Evolutionary conservation across 2,329 filamentous ascomycete species (phyloP), one percentile per base, ranked within the genome.

Genomic region (Colletotrichum filicis): DNA sequence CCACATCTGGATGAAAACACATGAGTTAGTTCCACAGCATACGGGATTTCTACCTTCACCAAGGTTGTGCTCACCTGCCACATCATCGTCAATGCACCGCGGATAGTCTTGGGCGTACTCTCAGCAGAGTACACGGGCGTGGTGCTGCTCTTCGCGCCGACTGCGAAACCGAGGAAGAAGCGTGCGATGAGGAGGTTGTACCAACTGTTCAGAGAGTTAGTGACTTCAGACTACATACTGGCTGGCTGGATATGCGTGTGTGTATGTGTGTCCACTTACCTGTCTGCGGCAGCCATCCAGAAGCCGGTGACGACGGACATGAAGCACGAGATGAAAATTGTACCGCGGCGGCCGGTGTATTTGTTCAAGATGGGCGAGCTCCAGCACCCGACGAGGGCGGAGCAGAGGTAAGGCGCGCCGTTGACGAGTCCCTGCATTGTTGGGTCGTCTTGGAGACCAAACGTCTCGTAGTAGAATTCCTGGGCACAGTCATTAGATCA

Each of bases 311-410:
- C n/a, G 84, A 82, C 79, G 82, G 89, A 89, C 72, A 82, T 85
- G 65, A 87, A 84, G 71, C 90, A 91, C 2, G 90, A 90, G 67
- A 92, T 85, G 78, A 92, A 92, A 64, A 92, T 91, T 4, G 90
- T 92, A 32, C 91, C 90, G 1, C 91, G 86, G 42, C 91, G 88
- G 6, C 91, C 91, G 67, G 91, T 89, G 77, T 83, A 87, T 71
- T 89, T 87, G 78, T 93, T 92, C 69, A 92, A 86, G 1, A 79
- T 73, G 0, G 80, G 79, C 16, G 79, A 81, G 0, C 80, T 82
- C 81, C 81, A 82, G 62, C 81, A 82, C 2, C 80, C 81, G 59
- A 81, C 58, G 0, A 82, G 63, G 0, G 80, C 80, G 87, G 83
- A 62, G 88, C 89, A 78, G 84, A 92, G 80, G 72, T 89, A 90